Base-by-base conservation (phyloP, 352 stramenopile genomes). In the Pythium brassicae region DNA sequence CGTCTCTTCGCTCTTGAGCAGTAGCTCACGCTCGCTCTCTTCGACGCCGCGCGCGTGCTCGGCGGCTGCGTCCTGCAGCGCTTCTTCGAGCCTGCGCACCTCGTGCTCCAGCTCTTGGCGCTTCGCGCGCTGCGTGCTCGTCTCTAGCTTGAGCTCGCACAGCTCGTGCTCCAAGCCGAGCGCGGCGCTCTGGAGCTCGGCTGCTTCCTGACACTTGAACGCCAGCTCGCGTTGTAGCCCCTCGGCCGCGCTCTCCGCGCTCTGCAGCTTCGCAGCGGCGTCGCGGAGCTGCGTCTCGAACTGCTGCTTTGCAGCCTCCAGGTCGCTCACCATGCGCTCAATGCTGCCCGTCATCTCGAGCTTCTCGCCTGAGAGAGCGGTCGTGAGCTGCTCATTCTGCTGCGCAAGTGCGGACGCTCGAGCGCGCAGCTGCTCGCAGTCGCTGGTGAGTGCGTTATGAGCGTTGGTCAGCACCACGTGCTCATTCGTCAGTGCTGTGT, bases 291-390 rank as follows among this genome's bases (percentile, higher is more conserved):
- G 55, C 17, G 12, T 4, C 7, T 48, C 51, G 12, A 53, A 46
- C 23, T 45, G 20, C 17, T 29, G 20, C 23, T 53, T 50, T 3
- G 49, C 27, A 22, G 5, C 25, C 10, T 14, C 26, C 15, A 62
- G 40, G 20, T 62, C 49, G 23, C 29, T n/a, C 0, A 43, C 8
- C 40, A 53, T 44, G 22, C 39, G 27, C 22, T 55, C 39, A 11
- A 51, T 27, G 17, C 40, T 62, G 9, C n/a, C 29, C 6, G 29
- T 26, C 55, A 32, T 46, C 20, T 22, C 47, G 39, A 42, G 42
- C 50, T 63, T 57, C 57, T 63, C 57, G 8, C 48, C 40, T 20
- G 48, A 51, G 22, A 62, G 48, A 3, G 39, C n/a, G 15, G 19
- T 26, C 6, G 48, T 40, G 42, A 63, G 57, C 23, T 57, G 40